Evolutionary conservation across 306 rosid species (phyloP), one percentile per base, ranked within the genome.

Genomic region (Fagus crenata): DNA sequence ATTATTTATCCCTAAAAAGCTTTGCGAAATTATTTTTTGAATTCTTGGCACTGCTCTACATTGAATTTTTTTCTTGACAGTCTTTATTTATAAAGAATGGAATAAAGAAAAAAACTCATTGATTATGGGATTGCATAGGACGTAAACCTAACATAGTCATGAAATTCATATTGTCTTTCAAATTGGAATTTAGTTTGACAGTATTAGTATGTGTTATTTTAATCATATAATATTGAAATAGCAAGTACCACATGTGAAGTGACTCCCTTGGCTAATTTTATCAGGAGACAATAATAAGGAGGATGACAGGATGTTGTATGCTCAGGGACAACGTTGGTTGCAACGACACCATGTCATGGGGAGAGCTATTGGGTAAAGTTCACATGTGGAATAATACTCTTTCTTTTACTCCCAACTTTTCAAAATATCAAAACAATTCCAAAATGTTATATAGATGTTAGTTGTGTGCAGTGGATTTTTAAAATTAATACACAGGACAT

Each of bases 301-400:
- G 0, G 98, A 93, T 68, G 98, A 93, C 80, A 87, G 80, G 72
- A 14, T 17, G 15, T 75, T 93, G 63, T 91, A 91, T 80, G 90
- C 92, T 53, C 80, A 43, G 5, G 85, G 89, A 71, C 98, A 92
- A 84, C 68, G 64, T 49, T 90, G 96, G 97, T 53, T 92, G 85
- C 86, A 87, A 61, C 72, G 70, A 28, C 90, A 88, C 51, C 94
- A 93, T 84, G 79, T 90, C 28, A 84, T 90, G 81, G 97, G 94
- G 64, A 87, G 88, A 86, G 98, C 89, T 54, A 85, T 82, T 0
- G 96, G 96, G 98, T 89, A 87, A 65, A 81, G 37, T 55, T 22
- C 4, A 7, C 58, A 9, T 75, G 37, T 18, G 5, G 12, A 32
- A 31, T 54, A 61, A 49, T 37, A 43, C 54, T 28, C n/a, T 28